These are phyloP conservation scores for Solanum hybrid DNA, from an alignment of 305 asterid genomes.

Conservation along the genomic window DNA sequence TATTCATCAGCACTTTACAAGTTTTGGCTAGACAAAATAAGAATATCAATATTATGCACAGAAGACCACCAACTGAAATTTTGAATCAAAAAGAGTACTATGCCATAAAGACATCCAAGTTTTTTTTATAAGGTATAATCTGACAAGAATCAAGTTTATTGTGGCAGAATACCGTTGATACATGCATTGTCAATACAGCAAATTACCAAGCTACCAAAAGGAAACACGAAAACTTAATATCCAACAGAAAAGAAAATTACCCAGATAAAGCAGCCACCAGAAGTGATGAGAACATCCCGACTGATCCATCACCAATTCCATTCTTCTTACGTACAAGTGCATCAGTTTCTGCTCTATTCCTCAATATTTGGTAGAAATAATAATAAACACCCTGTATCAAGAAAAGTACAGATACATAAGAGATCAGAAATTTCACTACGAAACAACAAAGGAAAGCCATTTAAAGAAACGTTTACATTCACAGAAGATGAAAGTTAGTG, in stretches of 20 bases:
- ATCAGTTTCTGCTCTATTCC: conserved; percentile 73
- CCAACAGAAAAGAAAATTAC: conserved; percentile 28
- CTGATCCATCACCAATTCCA: conserved; percentile 95
- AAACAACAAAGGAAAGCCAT: background rate
- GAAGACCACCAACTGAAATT: conserved; percentile 10
- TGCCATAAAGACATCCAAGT: background rate
- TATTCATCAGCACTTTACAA: background rate
- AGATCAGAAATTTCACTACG: conserved; percentile 15
- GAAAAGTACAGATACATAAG: conserved; percentile 41
- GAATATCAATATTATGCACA: background rate
- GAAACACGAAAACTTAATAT: conserved; percentile 1
- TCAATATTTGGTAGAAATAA: conserved; percentile 98
- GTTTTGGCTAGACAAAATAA: background rate
- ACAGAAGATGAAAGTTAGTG: background rate
- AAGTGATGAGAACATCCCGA: conserved; percentile 90
- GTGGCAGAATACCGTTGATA: background rate
- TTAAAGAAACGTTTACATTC: background rate
- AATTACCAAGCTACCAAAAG: background rate
- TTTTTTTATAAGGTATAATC: background rate
- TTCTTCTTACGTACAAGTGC: conserved; percentile 61
- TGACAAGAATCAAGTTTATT: background rate
- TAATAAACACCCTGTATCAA: conserved; percentile 98
- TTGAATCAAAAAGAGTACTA: background rate
- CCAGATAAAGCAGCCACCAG: conserved; percentile 91
- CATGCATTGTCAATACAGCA: background rate